Evolutionary conservation across 2,329 filamentous ascomycete genomes (phyloP).

Genomic region (Hysterium pulicare): DNA sequence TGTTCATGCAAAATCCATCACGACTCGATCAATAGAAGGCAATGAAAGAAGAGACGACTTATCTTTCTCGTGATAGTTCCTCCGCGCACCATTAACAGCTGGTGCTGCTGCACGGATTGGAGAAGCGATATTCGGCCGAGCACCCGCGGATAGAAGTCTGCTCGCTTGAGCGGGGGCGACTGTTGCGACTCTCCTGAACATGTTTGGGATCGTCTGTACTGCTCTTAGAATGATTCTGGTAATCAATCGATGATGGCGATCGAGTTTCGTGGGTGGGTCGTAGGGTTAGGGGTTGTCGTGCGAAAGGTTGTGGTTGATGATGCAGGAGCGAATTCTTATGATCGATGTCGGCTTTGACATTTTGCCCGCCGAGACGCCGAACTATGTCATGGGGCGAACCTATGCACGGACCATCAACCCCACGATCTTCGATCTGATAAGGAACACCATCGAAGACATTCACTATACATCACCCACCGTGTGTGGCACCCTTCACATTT

Average conservation of each 20-base stretch:
- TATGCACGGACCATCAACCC: conserved; percentile 2
- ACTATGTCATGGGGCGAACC: conserved; percentile 4
- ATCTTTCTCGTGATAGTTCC: conserved; percentile 66
- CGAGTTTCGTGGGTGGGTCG: conserved; percentile 15
- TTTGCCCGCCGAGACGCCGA: conserved; percentile 1
- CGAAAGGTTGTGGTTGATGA: conserved; percentile 10
- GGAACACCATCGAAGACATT: no score
- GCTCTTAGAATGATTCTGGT: conserved; percentile 9
- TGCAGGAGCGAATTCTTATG: conserved; percentile 1
- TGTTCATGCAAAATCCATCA: background rate
- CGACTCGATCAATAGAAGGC: background rate
- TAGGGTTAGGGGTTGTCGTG: conserved; percentile 1
- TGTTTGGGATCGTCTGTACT: conserved; percentile 33
- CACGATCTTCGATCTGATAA: no score
- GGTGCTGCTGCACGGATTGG: conserved; percentile 44
- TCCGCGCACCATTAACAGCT: conserved; percentile 39
- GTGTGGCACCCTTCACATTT: no score
- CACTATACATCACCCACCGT: no score
- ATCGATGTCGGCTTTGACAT: background rate
- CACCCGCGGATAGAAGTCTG: conserved; percentile 48
- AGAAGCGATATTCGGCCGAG: conserved; percentile 48
- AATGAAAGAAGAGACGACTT: conserved; percentile 31
- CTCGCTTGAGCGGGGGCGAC: conserved; percentile 52
- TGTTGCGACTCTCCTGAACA: conserved; percentile 58
- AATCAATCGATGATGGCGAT: conserved; percentile 10